phyloP scores from a whole-genome alignment of 805 yeast species.

The Wickerhamiella siamensis region DNA sequence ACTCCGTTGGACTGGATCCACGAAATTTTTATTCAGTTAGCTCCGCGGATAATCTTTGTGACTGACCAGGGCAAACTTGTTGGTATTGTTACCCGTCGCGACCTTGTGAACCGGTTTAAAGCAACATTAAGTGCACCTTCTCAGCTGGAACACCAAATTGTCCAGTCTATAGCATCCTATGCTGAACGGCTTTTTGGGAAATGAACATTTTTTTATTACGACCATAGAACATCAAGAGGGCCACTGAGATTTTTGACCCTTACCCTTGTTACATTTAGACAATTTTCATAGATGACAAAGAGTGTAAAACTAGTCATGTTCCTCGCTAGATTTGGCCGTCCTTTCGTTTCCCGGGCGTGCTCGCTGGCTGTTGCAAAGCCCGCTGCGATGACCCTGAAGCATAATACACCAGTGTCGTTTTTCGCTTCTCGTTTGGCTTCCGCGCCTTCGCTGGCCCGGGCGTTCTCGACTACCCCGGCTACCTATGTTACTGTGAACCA shows the following conservation, averaged over 20 bases:
- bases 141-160: not conserved
- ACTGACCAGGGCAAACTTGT: slow-evolving; percentile 41
- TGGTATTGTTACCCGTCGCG: slow-evolving; percentile 81
- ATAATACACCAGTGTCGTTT: not conserved
- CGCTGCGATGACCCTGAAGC: not conserved
- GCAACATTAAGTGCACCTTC: slow-evolving; percentile 10
- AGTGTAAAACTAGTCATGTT: not conserved
- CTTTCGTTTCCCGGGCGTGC: not conserved
- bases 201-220: not conserved
- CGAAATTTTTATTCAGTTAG: slow-evolving; percentile 60
- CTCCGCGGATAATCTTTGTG: slow-evolving; percentile 62
- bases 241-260: no score
- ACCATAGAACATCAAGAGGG: not conserved
- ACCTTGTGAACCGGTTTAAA: slow-evolving; percentile 39
- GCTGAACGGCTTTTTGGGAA: not conserved
- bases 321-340: not conserved
- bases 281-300: not conserved
- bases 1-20: slow-evolving; percentile 47
- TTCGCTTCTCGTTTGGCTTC: not conserved
- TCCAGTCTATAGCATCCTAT: not conserved
- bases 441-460: not conserved
- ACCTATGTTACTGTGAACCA: slow-evolving; percentile 23
- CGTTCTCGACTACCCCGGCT: not conserved
- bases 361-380: not conserved
- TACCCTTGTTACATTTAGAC: not conserved